Evolutionary conservation across 768 basidiomycete genomes (phyloP).

Genomic region (Pleurotus eryngii): DNA sequence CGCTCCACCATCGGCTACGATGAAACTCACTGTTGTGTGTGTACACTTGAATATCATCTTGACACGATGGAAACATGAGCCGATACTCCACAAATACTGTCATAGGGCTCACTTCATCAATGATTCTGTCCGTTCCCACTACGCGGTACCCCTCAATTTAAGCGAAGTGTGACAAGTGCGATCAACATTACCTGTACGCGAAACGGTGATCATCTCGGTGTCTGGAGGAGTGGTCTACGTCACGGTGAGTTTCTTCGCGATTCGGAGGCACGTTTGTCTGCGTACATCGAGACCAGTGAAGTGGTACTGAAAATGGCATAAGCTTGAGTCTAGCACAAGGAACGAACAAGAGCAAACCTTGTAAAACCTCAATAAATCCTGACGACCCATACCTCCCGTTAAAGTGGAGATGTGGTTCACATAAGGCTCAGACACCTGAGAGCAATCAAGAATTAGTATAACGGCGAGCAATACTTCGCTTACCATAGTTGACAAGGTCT

Average conservation of each 20-base stretch:
- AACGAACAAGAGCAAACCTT: not conserved
- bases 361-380: conserved; percentile 7
- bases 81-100: not conserved
- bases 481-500: conserved; percentile 7
- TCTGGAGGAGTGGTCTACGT: conserved; percentile 6
- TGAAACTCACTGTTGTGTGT: conserved; percentile 2
- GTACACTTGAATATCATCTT: conserved; percentile 10
- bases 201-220: conserved; percentile 5
- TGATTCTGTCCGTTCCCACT: conserved; percentile 7
- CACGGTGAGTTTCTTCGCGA: not conserved
- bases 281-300: conserved; percentile 6
- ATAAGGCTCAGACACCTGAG: conserved; percentile 1
- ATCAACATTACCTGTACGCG: not conserved
- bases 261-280: too few species aligned
- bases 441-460: not conserved
- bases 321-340: not conserved
- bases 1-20: not conserved
- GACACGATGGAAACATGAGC: not conserved
- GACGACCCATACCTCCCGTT: conserved; percentile 2
- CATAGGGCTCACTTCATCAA: conserved; percentile 2
- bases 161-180: not conserved
- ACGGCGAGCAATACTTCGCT: too few species aligned
- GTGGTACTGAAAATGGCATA: not conserved
- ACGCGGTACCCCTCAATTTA: not conserved
- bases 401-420: conserved; percentile 8